Evolutionary conservation across 1,284 basidiomycete genomes (phyloP).

Genomic region (Cutaneotrichosporon sp.): DNA sequence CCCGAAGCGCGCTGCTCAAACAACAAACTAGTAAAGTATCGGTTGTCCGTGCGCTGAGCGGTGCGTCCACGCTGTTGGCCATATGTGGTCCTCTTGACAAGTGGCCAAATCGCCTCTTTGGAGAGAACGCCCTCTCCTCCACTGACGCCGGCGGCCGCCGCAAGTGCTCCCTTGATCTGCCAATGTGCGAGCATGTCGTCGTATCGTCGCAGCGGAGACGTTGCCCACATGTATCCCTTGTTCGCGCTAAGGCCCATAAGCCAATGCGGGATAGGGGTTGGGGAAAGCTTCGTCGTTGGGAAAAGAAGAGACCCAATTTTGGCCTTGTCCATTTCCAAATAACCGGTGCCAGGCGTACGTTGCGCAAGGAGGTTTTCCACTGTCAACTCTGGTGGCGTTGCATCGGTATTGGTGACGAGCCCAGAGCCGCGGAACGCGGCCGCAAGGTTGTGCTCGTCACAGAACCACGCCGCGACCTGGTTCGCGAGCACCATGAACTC

Average conservation of each 20-base stretch:
- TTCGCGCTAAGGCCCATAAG: conserved; percentile 65
- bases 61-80: conserved; percentile 28
- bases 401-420: conserved; percentile 41
- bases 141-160: conserved; percentile 25
- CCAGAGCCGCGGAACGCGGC: conserved; percentile 64
- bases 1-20: conserved; percentile 17
- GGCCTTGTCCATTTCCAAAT: background rate
- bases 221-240: conserved; percentile 74
- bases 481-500: conserved; percentile 85
- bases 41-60: conserved; percentile 21
- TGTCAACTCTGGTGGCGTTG: conserved; percentile 2
- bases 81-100: conserved; percentile 27
- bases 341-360: conserved; percentile 8
- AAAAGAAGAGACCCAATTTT: conserved; percentile 1
- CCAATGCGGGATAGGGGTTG: conserved; percentile 58
- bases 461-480: conserved; percentile 72
- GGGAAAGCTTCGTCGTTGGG: background rate
- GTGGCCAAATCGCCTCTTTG: conserved; percentile 29
- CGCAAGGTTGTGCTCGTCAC: conserved; percentile 63
- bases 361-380: conserved; percentile 18
- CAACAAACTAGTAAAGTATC: conserved; percentile 36
- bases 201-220: conserved; percentile 84
- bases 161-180: conserved; percentile 82
- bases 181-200: conserved; percentile 83
- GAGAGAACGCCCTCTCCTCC: conserved; percentile 21